Evolutionary conservation across 768 basidiomycete species (phyloP).

Genomic region (Podaxis mareebaensis): DNA sequence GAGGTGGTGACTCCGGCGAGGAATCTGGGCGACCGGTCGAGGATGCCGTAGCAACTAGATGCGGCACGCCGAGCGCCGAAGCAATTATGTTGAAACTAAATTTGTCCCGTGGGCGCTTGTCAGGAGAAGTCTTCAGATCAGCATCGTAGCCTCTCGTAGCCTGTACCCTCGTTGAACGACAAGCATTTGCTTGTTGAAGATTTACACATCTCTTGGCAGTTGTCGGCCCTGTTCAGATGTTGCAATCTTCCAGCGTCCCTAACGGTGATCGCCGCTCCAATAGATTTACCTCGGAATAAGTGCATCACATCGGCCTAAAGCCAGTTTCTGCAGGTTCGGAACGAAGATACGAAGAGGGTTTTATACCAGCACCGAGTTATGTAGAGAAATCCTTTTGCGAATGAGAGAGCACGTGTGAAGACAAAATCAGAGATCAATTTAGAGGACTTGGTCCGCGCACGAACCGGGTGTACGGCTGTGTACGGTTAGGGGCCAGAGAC

Average conservation of each 20-base stretch:
- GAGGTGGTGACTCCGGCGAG: neutral
- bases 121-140: neutral
- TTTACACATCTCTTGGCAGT: neutral
- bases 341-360: neutral
- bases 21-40: neutral
- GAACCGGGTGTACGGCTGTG: neutral
- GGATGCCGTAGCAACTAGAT: neutral
- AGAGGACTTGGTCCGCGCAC: neutral
- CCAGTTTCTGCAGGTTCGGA: neutral
- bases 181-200: neutral
- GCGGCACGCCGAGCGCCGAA: neutral
- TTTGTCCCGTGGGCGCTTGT: neutral
- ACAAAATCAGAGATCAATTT: neutral
- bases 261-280: neutral
- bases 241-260: neutral
- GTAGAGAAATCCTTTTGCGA: neutral
- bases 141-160: neutral
- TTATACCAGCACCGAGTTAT: constrained; percentile 1
- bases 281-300: neutral
- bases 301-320: neutral
- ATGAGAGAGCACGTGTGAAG: neutral
- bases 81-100: neutral
- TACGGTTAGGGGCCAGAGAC: neutral
- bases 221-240: neutral
- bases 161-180: neutral